Base-by-base conservation (phyloP, 371 early-diverging fungal species). In the Cokeromyces recurvatus region DNA sequence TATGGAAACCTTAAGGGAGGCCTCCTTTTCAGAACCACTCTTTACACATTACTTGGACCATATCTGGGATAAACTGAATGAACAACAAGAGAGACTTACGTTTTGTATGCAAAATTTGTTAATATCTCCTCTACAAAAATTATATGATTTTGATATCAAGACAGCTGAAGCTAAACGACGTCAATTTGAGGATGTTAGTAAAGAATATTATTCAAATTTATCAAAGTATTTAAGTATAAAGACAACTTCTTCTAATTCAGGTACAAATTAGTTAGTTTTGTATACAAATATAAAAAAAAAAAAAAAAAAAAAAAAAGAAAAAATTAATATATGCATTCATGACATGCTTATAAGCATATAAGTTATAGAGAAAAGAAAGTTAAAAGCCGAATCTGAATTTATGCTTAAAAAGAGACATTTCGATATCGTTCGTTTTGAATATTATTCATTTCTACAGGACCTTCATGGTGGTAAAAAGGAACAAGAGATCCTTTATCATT, bases 381-480 rank as follows among this genome's bases (percentile, higher is more conserved):
- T 37, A 38, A 53, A 36, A 23, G 29, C 48, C 20, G 48, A 46
- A n/a, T 23, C 32, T 25, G 53, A 43, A 44, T 43, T 39, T 15
- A 7, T 41, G 27, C 11, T 44, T 23, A 76, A 74, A 25, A 67
- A 76, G 14, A 62, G 66, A 16, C 65, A 71, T 1, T 89, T 86
- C 55, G 90, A 85, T 52, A 56, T 84, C 25, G 72, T 62, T 31
- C 68, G 86, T 8, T 82, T 85, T 53, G 85, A 89, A 42, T 86
- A 87, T 48, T 82, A 80, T 54, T 57, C 62, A 1, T 82, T 76
- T 24, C 51, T 89, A 47, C 57, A 66, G 31, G 84, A 86, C 44
- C 63, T 87, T 38, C 76, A 86, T 51, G 85, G 78, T 11, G 82
- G 78, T 23, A 77, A 75, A 53, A 83, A 85, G 51, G 82, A 81